phyloP scores from a whole-genome alignment of 2,329 filamentous ascomycete species.

The Cladophialophora carrionii region DNA sequence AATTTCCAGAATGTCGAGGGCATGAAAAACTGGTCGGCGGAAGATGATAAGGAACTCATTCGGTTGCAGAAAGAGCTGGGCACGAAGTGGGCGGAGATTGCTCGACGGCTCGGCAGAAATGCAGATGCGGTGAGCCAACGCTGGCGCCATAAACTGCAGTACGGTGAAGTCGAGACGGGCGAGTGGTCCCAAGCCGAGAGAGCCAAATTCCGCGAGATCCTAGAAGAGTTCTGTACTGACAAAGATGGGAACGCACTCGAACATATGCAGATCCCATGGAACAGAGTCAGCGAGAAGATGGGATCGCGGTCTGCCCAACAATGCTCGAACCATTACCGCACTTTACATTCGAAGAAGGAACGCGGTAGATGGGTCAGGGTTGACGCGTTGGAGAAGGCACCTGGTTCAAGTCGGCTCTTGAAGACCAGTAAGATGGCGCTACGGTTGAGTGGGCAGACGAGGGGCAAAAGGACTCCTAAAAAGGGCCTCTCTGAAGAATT shows the following conservation, averaged over 20 bases:
- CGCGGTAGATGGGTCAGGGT: constrained; percentile 30
- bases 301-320: constrained; percentile 36
- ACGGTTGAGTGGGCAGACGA: constrained; percentile 19
- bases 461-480: constrained; percentile 1
- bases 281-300: constrained; percentile 36
- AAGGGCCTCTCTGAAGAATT: constrained; percentile 21
- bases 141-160: constrained; percentile 49
- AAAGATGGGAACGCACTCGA: constrained; percentile 41
- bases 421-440: constrained; percentile 35
- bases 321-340: constrained; percentile 38
- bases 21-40: constrained; percentile 46
- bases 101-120: constrained; percentile 45
- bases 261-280: constrained; percentile 35
- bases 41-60: constrained; percentile 49
- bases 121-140: constrained; percentile 50
- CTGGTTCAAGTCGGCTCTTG: constrained; percentile 22
- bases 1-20: constrained; percentile 48
- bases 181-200: constrained; percentile 46
- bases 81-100: constrained; percentile 46
- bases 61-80: constrained; percentile 42
- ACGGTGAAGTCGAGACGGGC: constrained; percentile 44
- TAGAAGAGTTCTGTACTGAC: constrained; percentile 34
- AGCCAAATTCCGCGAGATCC: constrained; percentile 38
- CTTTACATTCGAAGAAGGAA: constrained; percentile 29
- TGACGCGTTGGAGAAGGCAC: constrained; percentile 26